Conservation (phyloP, 1,284 basidiomycete genomes). For the Rhodofomes roseus region DNA sequence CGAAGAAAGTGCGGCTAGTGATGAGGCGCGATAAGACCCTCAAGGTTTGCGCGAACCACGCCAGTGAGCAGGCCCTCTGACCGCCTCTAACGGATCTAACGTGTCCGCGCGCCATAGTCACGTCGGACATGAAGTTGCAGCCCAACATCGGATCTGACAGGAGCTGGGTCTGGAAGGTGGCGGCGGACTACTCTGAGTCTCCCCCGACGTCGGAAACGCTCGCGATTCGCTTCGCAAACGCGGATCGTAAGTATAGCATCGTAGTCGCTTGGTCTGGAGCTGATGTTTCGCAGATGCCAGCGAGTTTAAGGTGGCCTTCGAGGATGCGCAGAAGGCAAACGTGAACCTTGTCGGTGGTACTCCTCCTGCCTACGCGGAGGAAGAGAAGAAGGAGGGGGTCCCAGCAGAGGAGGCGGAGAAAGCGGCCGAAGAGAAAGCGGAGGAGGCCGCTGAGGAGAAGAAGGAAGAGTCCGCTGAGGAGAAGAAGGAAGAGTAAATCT, state of each 20-base stretch:
- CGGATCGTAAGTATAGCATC: conserved; percentile 75
- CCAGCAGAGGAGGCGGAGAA: conserved; percentile 12
- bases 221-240: conserved; percentile 97
- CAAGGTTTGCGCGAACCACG: conserved; percentile 99
- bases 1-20: conserved; percentile 91
- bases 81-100: not conserved
- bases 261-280: conserved; percentile 10
- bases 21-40: conserved; percentile 99
- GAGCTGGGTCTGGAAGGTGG: conserved; percentile 99
- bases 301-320: conserved; percentile 86
- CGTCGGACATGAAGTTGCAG: conserved; percentile 89
- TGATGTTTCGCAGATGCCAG: conserved; percentile 63
- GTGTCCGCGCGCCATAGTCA: conserved; percentile 53
- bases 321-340: conserved; percentile 79
- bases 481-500: conserved; percentile 28
- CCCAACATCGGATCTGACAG: conserved; percentile 99
- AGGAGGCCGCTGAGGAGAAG: conserved; percentile 22
- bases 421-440: conserved; percentile 17
- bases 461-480: conserved; percentile 23
- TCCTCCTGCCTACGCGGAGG: conserved; percentile 25
- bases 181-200: conserved; percentile 91
- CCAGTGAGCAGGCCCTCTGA: conserved; percentile 57
- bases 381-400: conserved; percentile 16
- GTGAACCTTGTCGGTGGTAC: conserved; percentile 33
- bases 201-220: conserved; percentile 91